phyloP scores from a whole-genome alignment of 2,329 filamentous ascomycete species.

The Xylaria sp. region DNA sequence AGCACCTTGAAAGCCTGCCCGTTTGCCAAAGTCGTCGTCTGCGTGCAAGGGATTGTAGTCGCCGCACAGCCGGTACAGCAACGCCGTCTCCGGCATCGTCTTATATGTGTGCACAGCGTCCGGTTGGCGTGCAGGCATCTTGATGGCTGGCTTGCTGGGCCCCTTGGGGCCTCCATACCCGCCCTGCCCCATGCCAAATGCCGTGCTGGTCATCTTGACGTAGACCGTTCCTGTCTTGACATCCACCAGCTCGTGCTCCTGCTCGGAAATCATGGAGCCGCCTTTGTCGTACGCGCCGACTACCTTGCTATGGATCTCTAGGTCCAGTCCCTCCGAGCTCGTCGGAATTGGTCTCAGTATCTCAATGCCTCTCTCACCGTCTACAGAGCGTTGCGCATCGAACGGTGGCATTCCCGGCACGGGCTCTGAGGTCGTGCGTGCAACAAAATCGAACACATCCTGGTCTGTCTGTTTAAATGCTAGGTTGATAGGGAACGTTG shows the following conservation, averaged over 20 bases:
- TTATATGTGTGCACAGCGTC: slow-evolving; percentile 54
- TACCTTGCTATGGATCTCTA: slow-evolving; percentile 54
- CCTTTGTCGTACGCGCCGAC: slow-evolving; percentile 60
- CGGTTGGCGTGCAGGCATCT: slow-evolving; percentile 49
- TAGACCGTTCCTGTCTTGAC: slow-evolving; percentile 53
- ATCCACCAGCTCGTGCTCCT: slow-evolving; percentile 55
- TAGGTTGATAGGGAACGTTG: slow-evolving; percentile 60
- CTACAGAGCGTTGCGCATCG: slow-evolving; percentile 34
- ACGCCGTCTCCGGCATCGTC: slow-evolving; percentile 54
- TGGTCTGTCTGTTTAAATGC: slow-evolving; percentile 59
- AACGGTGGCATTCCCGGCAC: slow-evolving; percentile 35
- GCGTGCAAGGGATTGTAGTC: slow-evolving; percentile 58
- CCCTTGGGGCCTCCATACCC: slow-evolving; percentile 58
- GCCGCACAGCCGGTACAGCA: slow-evolving; percentile 59
- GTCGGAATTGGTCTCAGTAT: slow-evolving; percentile 34
- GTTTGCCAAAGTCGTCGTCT: slow-evolving; percentile 33
- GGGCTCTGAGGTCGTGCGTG: slow-evolving; percentile 33
- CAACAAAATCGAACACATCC: slow-evolving; percentile 46
- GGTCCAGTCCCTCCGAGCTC: slow-evolving; percentile 34
- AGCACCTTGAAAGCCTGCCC: slow-evolving; percentile 57
- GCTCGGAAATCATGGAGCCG: slow-evolving; percentile 57
- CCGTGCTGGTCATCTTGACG: slow-evolving; percentile 53
- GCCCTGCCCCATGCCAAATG: slow-evolving; percentile 59
- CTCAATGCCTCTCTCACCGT: slow-evolving; percentile 38
- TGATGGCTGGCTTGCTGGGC: slow-evolving; percentile 50